Evolutionary conservation across 768 basidiomycete species (phyloP).

Genomic region (Pulveroboletus frians): DNA sequence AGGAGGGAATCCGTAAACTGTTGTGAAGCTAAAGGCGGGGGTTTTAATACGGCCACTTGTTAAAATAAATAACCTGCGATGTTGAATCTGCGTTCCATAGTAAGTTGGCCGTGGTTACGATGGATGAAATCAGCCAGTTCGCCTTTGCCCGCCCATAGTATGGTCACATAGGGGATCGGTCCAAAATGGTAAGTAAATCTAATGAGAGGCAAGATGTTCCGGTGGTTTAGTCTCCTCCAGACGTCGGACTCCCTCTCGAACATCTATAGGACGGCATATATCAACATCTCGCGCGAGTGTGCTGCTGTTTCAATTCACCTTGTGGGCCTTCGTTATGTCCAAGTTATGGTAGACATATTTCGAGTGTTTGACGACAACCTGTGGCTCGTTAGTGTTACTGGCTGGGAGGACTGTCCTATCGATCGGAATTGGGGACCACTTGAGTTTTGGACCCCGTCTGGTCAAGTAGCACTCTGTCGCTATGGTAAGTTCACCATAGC

Average conservation of each 20-base stretch:
- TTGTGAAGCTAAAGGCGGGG: no score
- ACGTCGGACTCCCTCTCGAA: slow-evolving; percentile 9
- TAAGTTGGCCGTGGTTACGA: background rate
- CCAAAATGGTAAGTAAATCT: slow-evolving; percentile 10
- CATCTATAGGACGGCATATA: background rate
- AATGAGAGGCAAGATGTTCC: slow-evolving; percentile 10
- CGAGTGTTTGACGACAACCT: slow-evolving; percentile 12
- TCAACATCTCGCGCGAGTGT: background rate
- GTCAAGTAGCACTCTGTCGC: slow-evolving; percentile 3
- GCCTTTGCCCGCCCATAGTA: slow-evolving; percentile 14
- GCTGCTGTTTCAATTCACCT: slow-evolving; percentile 2
- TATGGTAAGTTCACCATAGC: slow-evolving; percentile 8
- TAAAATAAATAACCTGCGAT: slow-evolving; percentile 1
- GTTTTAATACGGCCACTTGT: background rate
- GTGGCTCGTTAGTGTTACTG: background rate
- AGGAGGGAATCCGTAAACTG: background rate
- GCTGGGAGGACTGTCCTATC: background rate
- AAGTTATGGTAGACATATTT: background rate
- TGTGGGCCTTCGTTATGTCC: background rate
- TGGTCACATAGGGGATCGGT: slow-evolving; percentile 9
- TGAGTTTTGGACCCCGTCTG: slow-evolving; percentile 1
- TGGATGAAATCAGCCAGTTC: slow-evolving; percentile 5
- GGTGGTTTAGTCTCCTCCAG: slow-evolving; percentile 5
- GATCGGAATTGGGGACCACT: slow-evolving; percentile 3
- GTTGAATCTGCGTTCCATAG: background rate